These are phyloP conservation scores for Curvularia sp. DNA, from an alignment of 2,329 filamentous ascomycete species.

Conservation along the genomic window DNA sequence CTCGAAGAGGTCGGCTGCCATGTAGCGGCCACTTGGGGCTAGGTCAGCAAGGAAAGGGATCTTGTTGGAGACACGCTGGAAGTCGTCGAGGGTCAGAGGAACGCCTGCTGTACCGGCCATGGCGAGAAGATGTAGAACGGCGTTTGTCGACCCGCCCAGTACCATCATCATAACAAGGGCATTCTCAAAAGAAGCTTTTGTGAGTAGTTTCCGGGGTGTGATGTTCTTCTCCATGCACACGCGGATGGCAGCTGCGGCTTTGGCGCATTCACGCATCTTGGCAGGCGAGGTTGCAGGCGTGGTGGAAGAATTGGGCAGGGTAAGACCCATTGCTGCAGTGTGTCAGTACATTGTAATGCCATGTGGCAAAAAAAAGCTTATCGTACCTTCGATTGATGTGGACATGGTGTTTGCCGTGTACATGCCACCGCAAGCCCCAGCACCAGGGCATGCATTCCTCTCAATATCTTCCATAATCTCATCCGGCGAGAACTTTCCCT, in stretches of 20 bases:
- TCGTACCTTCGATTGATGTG: slow-evolving; percentile 74
- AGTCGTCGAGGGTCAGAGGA: slow-evolving; percentile 77
- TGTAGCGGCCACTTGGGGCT: slow-evolving; percentile 81
- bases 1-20: slow-evolving; percentile 86
- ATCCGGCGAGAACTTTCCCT: slow-evolving; percentile 70
- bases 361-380: not conserved
- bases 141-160: slow-evolving; percentile 88
- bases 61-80: slow-evolving; percentile 80
- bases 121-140: slow-evolving; percentile 85
- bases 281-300: slow-evolving; percentile 81
- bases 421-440: slow-evolving; percentile 88
- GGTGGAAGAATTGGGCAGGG: slow-evolving; percentile 81
- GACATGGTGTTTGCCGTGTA: slow-evolving; percentile 96
- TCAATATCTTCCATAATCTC: slow-evolving; percentile 88
- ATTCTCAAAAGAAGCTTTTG: slow-evolving; percentile 83
- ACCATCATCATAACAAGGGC: slow-evolving; percentile 90
- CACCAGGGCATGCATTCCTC: slow-evolving; percentile 76
- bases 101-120: slow-evolving; percentile 88
- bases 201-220: slow-evolving; percentile 79
- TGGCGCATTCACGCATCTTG: slow-evolving; percentile 86
- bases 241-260: slow-evolving; percentile 78
- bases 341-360: slow-evolving; percentile 5
- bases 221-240: slow-evolving; percentile 84
- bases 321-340: slow-evolving; percentile 75
- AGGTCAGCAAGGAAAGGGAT: slow-evolving; percentile 88